phyloP scores from a whole-genome alignment of 495 filamentous ascomycete genomes.

The Xylaria cubensis region DNA sequence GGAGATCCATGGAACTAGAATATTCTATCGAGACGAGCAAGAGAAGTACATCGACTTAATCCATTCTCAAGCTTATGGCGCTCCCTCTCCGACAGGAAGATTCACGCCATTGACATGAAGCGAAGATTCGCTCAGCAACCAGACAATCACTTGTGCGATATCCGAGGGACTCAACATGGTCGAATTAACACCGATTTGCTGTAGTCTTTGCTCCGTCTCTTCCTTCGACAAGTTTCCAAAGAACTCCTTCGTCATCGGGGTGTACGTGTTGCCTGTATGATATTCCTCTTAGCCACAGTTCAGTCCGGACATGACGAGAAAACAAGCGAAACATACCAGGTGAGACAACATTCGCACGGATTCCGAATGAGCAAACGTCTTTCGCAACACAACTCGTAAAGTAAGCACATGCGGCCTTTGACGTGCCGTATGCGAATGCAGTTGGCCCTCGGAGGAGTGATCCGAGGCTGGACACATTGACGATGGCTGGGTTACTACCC shows the following conservation, averaged over 20 bases:
- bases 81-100: slow-evolving; percentile 1
- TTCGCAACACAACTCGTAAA: slow-evolving; percentile 1
- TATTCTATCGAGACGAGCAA: not conserved
- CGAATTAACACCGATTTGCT: not conserved
- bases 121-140: slow-evolving; percentile 6
- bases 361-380: not conserved
- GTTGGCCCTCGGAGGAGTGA: slow-evolving; percentile 8
- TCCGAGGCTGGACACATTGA: not conserved
- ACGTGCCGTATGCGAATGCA: slow-evolving; percentile 6
- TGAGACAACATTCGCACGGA: slow-evolving; percentile 2
- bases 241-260: slow-evolving; percentile 1
- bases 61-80: not conserved
- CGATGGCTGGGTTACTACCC: not conserved
- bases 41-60: not conserved
- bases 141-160: not conserved
- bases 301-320: not conserved
- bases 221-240: slow-evolving; percentile 6
- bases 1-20: not conserved
- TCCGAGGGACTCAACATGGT: not conserved
- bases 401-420: not conserved
- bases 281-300: not conserved
- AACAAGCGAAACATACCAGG: not conserved
- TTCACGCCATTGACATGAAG: slow-evolving; percentile 5
- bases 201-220: not conserved
- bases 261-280: not conserved